These are phyloP conservation scores for Phytophthora pini DNA, from an alignment of 352 stramenopile species.

Conservation along the genomic window DNA sequence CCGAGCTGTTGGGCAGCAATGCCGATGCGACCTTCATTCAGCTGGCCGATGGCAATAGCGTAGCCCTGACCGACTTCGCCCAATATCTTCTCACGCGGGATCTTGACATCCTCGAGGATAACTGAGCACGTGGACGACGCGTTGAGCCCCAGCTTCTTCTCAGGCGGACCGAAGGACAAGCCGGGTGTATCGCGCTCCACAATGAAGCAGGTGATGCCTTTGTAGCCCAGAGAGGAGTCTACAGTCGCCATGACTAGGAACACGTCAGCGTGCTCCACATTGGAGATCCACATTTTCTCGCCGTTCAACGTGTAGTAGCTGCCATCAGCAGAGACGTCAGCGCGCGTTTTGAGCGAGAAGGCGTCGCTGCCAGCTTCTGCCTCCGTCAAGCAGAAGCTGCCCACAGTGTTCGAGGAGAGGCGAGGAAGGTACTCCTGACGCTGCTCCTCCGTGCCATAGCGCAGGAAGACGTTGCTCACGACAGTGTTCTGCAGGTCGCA, in stretches of 20 bases:
- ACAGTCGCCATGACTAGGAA: slow-evolving; percentile 95
- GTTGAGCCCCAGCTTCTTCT: slow-evolving; percentile 96
- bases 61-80: slow-evolving; percentile 91
- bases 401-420: slow-evolving; percentile 73
- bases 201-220: slow-evolving; percentile 97
- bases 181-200: slow-evolving; percentile 90
- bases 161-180: slow-evolving; percentile 86
- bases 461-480: slow-evolving; percentile 95
- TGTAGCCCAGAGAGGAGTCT: slow-evolving; percentile 89
- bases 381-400: slow-evolving; percentile 96
- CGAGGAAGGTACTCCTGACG: slow-evolving; percentile 83
- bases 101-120: slow-evolving; percentile 91
- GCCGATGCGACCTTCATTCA: slow-evolving; percentile 94
- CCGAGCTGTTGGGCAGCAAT: slow-evolving; percentile 96
- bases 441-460: slow-evolving; percentile 74
- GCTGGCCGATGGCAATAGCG: slow-evolving; percentile 95
- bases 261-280: slow-evolving; percentile 91
- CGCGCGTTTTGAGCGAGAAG: slow-evolving; percentile 94
- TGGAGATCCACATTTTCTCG: slow-evolving; percentile 97
- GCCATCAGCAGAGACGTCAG: slow-evolving; percentile 80
- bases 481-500: slow-evolving; percentile 96
- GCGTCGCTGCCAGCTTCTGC: slow-evolving; percentile 94
- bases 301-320: slow-evolving; percentile 94
- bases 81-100: slow-evolving; percentile 88
- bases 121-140: slow-evolving; percentile 94